Base-by-base conservation (phyloP, 352 stramenopile genomes). In the Thalassiosira mediterranea region DNA sequence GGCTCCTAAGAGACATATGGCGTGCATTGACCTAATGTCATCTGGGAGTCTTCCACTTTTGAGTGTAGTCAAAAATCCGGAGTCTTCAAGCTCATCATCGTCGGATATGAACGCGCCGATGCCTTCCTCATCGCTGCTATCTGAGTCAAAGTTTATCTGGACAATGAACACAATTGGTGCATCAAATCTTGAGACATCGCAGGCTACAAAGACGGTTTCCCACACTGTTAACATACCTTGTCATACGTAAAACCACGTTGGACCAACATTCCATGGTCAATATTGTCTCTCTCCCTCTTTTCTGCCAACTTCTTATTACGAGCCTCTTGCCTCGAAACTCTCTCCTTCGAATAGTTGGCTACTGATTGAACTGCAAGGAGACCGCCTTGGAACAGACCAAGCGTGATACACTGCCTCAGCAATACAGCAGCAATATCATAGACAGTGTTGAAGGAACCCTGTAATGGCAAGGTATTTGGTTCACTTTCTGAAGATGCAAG, bases 391-490 rank as follows among this genome's bases (percentile, higher is more conserved):
- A 81, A 91, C 11, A 86, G 44, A 21, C 84, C 57, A 4, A 86
- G 63, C 38, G 73, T 67, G 51, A 90, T 54, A 29, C 81, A 84
- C 66, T 89, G 86, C 26, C 78, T 87, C 44, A 91, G 78, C 2
- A 92, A 62, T 37, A 88, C 47, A 19, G 49, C 77, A 38, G 85
- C 81, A 66, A 93, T 93, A 34, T 82, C 67, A 67, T 70, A 89
- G 7, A 91, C 84, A 68, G 79, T 81, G 42, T 72, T 34, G 53
- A 61, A 88, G 2, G 88, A 91, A n/a, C 68, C 82, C 32, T 83
- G 71, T n/a, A n/a, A n/a, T n/a, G n/a, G n/a, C n/a, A n/a, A n/a
- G n/a, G n/a, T n/a, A n/a, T n/a, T n/a, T n/a, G n/a, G n/a, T n/a
- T n/a, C n/a, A n/a, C n/a, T n/a, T n/a, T n/a, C n/a, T n/a, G n/a